phyloP scores from a whole-genome alignment of 2,329 filamentous ascomycete species.

The Colletotrichum melonis region DNA sequence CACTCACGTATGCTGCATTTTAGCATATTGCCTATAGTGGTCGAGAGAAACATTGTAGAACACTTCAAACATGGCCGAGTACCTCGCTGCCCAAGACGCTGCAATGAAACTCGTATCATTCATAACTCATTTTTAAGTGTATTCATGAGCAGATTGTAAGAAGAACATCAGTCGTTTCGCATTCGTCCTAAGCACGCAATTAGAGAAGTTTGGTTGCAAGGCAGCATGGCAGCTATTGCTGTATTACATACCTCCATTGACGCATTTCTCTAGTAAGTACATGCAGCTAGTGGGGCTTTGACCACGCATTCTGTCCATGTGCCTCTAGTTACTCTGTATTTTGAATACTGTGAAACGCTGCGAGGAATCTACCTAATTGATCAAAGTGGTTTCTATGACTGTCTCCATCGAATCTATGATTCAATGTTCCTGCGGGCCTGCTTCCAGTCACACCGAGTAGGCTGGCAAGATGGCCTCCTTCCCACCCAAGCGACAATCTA shows the following conservation, averaged over 20 bases:
- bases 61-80: too few relatives aligned
- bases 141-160: too few relatives aligned
- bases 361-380: too few relatives aligned
- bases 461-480: background rate
- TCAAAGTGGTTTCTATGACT: background rate
- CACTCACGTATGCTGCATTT: background rate
- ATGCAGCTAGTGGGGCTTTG: background rate
- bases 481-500: background rate
- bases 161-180: too few relatives aligned
- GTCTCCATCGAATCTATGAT: background rate
- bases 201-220: too few relatives aligned
- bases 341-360: background rate
- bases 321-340: background rate
- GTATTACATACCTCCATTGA: background rate
- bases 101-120: too few relatives aligned
- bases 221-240: background rate
- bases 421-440: background rate
- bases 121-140: fast-evolving
- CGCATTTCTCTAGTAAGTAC: background rate
- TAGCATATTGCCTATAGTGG: too few relatives aligned
- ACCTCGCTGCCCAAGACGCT: too few relatives aligned
- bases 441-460: background rate
- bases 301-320: background rate
- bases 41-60: too few relatives aligned
- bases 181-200: too few relatives aligned